Percentiles rank a stretch among this genome's conserved stretches.
These are phyloP conservation scores for Cicer judaicum DNA, from an alignment of 306 rosid species.

Conservation along the genomic window DNA sequence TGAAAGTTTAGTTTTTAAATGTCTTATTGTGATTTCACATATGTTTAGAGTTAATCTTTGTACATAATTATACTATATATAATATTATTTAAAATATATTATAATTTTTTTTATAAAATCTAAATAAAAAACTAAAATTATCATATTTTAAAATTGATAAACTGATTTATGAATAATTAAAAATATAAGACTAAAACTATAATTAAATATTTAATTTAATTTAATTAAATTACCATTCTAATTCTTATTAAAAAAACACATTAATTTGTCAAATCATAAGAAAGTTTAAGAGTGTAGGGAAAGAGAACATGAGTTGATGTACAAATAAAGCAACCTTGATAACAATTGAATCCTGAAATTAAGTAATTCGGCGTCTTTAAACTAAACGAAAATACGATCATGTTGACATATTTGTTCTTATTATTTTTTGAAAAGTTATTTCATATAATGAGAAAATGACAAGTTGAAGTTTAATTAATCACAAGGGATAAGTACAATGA, in stretches of 20 bases:
- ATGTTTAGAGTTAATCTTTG: too few species aligned
- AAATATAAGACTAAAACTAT: too few species aligned
- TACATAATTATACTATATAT: too few species aligned
- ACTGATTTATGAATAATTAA: too few species aligned
- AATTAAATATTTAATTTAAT: background rate
- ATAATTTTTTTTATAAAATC: too few species aligned
- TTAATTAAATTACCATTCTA: background rate
- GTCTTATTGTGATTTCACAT: too few species aligned
- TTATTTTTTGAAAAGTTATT: background rate
- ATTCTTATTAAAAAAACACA: too few species aligned
- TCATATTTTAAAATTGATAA: too few species aligned
- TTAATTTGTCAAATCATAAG: background rate
- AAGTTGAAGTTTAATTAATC: background rate
- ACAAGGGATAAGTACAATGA: background rate
- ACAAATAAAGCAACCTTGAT: constrained; percentile 18
- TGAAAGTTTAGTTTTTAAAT: too few species aligned
- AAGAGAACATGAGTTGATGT: constrained; percentile 28
- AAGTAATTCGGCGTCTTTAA: constrained; percentile 9
- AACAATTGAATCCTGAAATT: background rate
- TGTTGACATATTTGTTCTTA: background rate
- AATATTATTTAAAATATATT: too few species aligned
- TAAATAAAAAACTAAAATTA: too few species aligned
- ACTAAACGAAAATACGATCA: background rate
- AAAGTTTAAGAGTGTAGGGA: constrained; percentile 19
- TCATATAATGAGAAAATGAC: constrained; percentile 8